phyloP scores from a whole-genome alignment of 176 grass and related monocot species.

The Triticum aestivum region IWGSC_CS_RefSeq_v2.1 NC_057797.1:536724902-536725401 shows the following conservation, averaged over 20 bases:
- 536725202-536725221: neutral
- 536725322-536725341: constrained; percentile 86
- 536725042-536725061: constrained; percentile 21
- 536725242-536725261: constrained; percentile 12
- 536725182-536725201: constrained; percentile 24
- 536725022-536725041: constrained; percentile 24
- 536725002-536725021: constrained; percentile 77
- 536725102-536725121: constrained; percentile 85
- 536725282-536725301: constrained; percentile 38
- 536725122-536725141: constrained; percentile 84
- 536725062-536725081: neutral
- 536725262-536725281: constrained; percentile 32
- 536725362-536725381: constrained; percentile 42
- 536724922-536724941: constrained; percentile 12
- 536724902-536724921: constrained; percentile 18
- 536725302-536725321: constrained; percentile 86
- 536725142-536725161: neutral
- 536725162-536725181: neutral
- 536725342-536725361: constrained; percentile 99
- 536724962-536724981: constrained; percentile 93
- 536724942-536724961: constrained; percentile 99
- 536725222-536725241: neutral
- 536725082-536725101: constrained; percentile 86
- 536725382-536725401: constrained; percentile 16
- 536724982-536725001: constrained; percentile 91